Evolutionary conservation across 2,329 filamentous ascomycete genomes (phyloP).

Genomic region (Colletotrichum lupini): DNA sequence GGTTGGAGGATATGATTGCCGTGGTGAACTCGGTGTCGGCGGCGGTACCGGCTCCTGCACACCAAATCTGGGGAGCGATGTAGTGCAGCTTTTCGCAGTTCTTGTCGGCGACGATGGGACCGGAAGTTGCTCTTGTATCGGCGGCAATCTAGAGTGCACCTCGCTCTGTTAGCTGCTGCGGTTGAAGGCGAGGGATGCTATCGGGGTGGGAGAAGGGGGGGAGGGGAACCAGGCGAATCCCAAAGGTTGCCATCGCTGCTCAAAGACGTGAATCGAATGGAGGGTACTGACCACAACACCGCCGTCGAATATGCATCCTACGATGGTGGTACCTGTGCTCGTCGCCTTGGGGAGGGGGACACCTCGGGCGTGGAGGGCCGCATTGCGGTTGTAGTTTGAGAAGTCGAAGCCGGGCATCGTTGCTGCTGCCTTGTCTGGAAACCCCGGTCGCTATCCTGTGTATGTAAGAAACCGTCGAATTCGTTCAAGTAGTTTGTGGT

Average conservation of each 20-base stretch:
- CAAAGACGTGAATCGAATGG: not conserved
- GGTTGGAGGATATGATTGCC: slow-evolving; percentile 96
- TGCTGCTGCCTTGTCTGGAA: slow-evolving; percentile 37
- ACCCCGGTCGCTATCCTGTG: not conserved
- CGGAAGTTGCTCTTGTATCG: slow-evolving; percentile 96
- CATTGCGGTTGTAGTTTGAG: slow-evolving; percentile 99
- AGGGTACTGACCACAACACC: slow-evolving; percentile 82
- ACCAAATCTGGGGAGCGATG: slow-evolving; percentile 99
- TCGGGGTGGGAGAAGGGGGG: not conserved
- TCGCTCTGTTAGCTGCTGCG: slow-evolving; percentile 7
- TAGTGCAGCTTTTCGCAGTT: slow-evolving; percentile 99
- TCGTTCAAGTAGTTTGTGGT: slow-evolving; percentile 8
- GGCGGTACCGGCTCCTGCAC: slow-evolving; percentile 95
- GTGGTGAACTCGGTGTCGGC: slow-evolving; percentile 99
- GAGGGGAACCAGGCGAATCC: not conserved
- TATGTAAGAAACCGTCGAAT: not conserved
- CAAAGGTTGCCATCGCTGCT: no score
- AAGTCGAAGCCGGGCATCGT: slow-evolving; percentile 98
- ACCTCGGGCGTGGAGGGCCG: slow-evolving; percentile 91
- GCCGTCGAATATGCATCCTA: slow-evolving; percentile 95
- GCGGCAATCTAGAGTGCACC: slow-evolving; percentile 79
- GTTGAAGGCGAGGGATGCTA: slow-evolving; percentile 19
- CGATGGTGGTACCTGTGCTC: slow-evolving; percentile 98
- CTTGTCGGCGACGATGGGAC: slow-evolving; percentile 99
- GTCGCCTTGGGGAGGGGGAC: slow-evolving; percentile 97